phyloP scores from a whole-genome alignment of 495 filamentous ascomycete species.

The Alectoria sarmentosa region DNA sequence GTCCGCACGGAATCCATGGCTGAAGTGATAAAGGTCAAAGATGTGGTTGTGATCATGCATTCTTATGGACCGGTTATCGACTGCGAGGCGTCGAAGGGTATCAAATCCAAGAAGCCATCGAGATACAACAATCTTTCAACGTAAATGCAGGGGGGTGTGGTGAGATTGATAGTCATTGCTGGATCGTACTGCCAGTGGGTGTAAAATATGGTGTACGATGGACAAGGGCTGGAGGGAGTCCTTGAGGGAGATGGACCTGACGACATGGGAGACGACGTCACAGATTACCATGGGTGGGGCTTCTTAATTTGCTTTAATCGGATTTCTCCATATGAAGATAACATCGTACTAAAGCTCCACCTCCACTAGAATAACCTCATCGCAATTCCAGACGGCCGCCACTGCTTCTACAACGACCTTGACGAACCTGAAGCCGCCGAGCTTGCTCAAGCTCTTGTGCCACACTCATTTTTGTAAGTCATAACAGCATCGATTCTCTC shows the following conservation, averaged over 20 bases:
- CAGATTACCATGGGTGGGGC: neutral
- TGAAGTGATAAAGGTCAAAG: slow-evolving; percentile 2
- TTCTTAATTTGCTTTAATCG: neutral
- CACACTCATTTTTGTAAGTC: neutral
- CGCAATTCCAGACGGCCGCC: neutral
- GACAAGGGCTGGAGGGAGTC: neutral
- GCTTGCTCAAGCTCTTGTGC: neutral
- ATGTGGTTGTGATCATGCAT: slow-evolving; percentile 31
- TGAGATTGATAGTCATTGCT: neutral
- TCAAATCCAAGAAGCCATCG: slow-evolving; percentile 12
- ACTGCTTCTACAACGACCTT: neutral
- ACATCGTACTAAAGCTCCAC: neutral
- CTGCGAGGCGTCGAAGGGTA: slow-evolving; percentile 28
- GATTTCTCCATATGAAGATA: neutral
- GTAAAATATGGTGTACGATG: neutral
- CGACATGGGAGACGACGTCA: neutral
- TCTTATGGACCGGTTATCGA: slow-evolving; percentile 34
- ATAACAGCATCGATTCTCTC: neutral
- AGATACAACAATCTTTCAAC: neutral
- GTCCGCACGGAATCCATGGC: neutral
- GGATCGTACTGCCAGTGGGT: slow-evolving; percentile 3
- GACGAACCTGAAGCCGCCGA: neutral
- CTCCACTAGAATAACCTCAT: neutral
- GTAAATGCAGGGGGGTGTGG: neutral
- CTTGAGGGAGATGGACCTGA: neutral